Evolutionary conservation across 345 rosid genomes (phyloP).

Genomic region (Eucalyptus brandiana): DNA sequence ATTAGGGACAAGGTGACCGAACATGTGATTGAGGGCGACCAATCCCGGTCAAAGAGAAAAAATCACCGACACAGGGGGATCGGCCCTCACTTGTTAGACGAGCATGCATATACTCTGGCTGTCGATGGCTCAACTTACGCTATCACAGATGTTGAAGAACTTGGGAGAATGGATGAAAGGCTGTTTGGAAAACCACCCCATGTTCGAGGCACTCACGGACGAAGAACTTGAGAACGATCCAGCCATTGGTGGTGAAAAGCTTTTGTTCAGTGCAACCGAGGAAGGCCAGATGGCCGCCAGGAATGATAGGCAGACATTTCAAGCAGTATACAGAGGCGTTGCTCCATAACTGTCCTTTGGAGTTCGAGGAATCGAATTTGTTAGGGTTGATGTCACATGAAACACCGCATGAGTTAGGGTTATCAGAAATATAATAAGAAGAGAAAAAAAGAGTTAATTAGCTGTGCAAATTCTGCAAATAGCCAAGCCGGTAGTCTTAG

Average conservation of each 20-base stretch:
- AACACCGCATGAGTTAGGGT: background rate
- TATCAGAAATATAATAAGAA: background rate
- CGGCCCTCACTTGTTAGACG: constrained; percentile 28
- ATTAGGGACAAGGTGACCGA: constrained; percentile 34
- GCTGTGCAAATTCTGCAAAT: background rate
- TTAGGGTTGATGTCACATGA: background rate
- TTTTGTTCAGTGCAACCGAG: constrained; percentile 27
- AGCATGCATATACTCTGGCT: constrained; percentile 21
- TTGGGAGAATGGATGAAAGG: constrained; percentile 35
- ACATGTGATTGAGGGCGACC: constrained; percentile 18
- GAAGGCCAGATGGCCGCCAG: constrained; percentile 39
- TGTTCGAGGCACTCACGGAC: constrained; percentile 19
- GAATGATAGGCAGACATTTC: constrained; percentile 28
- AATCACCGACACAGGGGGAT: constrained; percentile 28
- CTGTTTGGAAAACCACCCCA: constrained; percentile 25
- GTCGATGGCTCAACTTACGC: constrained; percentile 22
- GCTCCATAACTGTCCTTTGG: background rate
- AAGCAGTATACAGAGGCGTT: constrained; percentile 19
- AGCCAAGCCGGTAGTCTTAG: background rate
- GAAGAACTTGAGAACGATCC: constrained; percentile 28
- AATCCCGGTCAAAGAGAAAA: constrained; percentile 32
- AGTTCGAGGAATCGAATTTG: background rate
- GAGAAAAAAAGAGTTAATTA: background rate
- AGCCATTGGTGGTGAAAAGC: constrained; percentile 1
- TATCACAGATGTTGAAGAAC: constrained; percentile 36